phyloP scores from a whole-genome alignment of 176 grass and related monocot genomes.

The bread wheat (Triticum aestivum) region IWGSC_CS_RefSeq_v2.1 NC_057814.1:13411497-13411996 shows the following conservation, averaged over 20 bases:
- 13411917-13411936: constrained; percentile 96
- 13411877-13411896: constrained; percentile 99
- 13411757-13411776: constrained; percentile 1
- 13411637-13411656: constrained; percentile 67
- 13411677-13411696: constrained; percentile 96
- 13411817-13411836: constrained; percentile 26
- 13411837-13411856: constrained; percentile 30
- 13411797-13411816: constrained; percentile 15
- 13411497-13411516: background rate
- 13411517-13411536: background rate
- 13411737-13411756: constrained; percentile 8
- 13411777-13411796: background rate
- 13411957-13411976: constrained; percentile 12
- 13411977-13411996: constrained; percentile 12
- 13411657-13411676: constrained; percentile 84
- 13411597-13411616: constrained; percentile 89
- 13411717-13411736: constrained; percentile 30
- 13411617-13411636: constrained; percentile 61
- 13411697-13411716: constrained; percentile 99
- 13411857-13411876: constrained; percentile 32
- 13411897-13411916: constrained; percentile 89
- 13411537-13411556: background rate
- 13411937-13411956: constrained; percentile 73
- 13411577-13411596: constrained; percentile 93
- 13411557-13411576: background rate